Evolutionary conservation across 2,329 filamentous ascomycete genomes (phyloP).

Genomic region (Ophiosphaerella narmari): DNA sequence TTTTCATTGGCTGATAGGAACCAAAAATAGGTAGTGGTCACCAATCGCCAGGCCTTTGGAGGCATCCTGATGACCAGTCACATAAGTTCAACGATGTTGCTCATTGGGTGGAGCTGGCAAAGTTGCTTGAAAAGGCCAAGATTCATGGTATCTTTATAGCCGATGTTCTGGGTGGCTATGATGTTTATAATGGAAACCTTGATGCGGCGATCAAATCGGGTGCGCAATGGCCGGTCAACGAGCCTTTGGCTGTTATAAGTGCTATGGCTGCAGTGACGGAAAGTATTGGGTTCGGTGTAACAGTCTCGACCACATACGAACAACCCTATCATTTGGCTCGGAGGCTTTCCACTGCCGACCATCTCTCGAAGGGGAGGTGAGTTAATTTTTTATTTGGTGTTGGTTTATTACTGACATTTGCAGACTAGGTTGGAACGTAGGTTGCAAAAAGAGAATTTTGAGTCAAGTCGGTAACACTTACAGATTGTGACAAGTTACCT

Average conservation of each 20-base stretch:
- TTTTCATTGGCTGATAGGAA: neutral
- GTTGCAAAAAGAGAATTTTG: too few species aligned
- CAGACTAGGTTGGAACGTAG: conserved; percentile 31
- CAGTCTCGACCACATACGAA: conserved; percentile 70
- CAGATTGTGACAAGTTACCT: conserved; percentile 71
- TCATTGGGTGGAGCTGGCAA: conserved; percentile 46
- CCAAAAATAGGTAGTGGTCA: conserved; percentile 23
- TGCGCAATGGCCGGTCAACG: conserved; percentile 74
- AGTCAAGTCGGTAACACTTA: neutral
- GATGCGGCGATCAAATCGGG: conserved; percentile 65
- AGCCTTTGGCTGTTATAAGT: conserved; percentile 65
- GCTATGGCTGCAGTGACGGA: conserved; percentile 71
- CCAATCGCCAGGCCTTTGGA: conserved; percentile 62
- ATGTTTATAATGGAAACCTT: conserved; percentile 70
- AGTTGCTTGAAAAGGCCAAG: conserved; percentile 45
- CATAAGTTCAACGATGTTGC: conserved; percentile 55
- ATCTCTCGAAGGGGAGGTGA: conserved; percentile 65
- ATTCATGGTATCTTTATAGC: conserved; percentile 50
- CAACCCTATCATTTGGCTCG: conserved; percentile 70
- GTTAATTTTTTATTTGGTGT: neutral
- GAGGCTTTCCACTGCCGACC: conserved; percentile 68
- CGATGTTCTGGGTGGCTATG: conserved; percentile 62
- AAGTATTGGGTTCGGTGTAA: conserved; percentile 71
- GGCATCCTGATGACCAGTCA: conserved; percentile 67
- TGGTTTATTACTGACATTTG: conserved; percentile 1